Conservation (phyloP, 1,284 basidiomycete genomes). For the Malassezia japonica region DNA sequence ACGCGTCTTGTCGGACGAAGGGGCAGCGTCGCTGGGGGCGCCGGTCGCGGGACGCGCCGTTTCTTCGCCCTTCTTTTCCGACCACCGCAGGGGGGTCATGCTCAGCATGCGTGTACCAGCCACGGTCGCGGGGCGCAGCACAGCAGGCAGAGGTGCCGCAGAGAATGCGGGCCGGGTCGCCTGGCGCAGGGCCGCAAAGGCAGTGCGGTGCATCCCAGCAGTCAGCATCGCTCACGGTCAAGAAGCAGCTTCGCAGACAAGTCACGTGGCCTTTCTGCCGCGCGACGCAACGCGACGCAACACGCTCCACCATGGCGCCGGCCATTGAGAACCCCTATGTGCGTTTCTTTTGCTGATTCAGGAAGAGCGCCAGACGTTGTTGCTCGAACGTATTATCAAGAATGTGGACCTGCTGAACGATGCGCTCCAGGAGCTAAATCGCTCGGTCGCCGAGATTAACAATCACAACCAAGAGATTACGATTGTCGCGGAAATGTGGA, state of each 20-base stretch:
- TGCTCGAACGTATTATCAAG: slow-evolving; percentile 79
- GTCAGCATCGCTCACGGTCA: slow-evolving; percentile 1
- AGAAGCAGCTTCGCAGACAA: not conserved
- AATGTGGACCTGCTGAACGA: slow-evolving; percentile 60
- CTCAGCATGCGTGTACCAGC: too few species aligned
- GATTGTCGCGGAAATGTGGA: slow-evolving; percentile 40
- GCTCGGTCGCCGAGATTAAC: slow-evolving; percentile 56
- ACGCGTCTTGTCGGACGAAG: not conserved
- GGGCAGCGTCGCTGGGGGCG: not conserved
- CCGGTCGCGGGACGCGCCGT: too few species aligned
- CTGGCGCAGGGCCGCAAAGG: not conserved
- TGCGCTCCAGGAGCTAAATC: slow-evolving; percentile 60
- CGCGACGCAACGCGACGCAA: not conserved
- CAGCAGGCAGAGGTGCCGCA: too few species aligned
- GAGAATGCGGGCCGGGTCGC: too few species aligned
- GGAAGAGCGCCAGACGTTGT: slow-evolving; percentile 75
- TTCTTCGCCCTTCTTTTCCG: too few species aligned
- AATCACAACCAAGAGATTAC: slow-evolving; percentile 40
- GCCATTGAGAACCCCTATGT: slow-evolving; percentile 20
- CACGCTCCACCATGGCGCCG: slow-evolving; percentile 8
- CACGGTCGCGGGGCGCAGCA: too few species aligned
- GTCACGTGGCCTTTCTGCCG: not conserved
- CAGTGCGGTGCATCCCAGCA: not conserved
- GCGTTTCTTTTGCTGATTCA: slow-evolving; percentile 50
- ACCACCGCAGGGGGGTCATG: too few species aligned